Evolutionary conservation across 2,329 filamentous ascomycete species (phyloP), one percentile per base, ranked within the genome.

Genomic region (Pseudocercospora fijiensis): DNA sequence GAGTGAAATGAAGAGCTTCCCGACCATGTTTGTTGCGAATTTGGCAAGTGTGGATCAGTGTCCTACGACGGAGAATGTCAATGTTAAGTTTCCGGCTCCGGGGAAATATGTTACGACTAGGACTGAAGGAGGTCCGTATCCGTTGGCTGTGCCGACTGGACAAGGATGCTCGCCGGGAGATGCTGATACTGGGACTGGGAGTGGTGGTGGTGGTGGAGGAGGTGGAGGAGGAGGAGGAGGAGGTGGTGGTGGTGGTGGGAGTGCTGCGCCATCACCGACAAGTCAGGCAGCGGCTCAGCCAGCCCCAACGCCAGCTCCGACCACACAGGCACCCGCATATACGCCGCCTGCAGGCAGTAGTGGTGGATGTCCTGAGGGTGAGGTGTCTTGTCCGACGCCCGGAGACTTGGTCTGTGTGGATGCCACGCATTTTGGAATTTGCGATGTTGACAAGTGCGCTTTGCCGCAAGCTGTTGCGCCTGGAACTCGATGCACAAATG

Each of bases 11-110:
- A 75, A 85, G 43, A 76, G 78, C 0, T 88, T 96, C 11, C 91
- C 92, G 0, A 81, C 87, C 62, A 89, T 96, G 86, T 88, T 92
- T 60, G 83, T 88, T 0, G 88, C 90, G 71, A 96, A 95, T 78
- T 79, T 92, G 64, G 76, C 73, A 53, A 82, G 83, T 62, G 78
- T 71, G 26, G 60, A 67, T 49, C 64, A 60, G 1, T 92, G 89
- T 77, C 73, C 57, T 0, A 89, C 86, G 11, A 72, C 70, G 0
- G 84, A 87, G 43, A 73, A 74, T 16, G 73, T 78, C 2, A 86
- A 92, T 69, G 81, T 90, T 66, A 75, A 80, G n/a, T 94, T 88
- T 80, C 88, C 89, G 7, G 79, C 90, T 68, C 84, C 90, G 0
- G 91, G 91, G 56, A 66, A 80, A 0, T 83, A 81, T 2, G 80